A percentile compares a stretch with the other conserved stretches of the same genome.
Evolutionary conservation across 371 early-diverging fungal species (phyloP).

Genomic region (Mucor sp.): DNA sequence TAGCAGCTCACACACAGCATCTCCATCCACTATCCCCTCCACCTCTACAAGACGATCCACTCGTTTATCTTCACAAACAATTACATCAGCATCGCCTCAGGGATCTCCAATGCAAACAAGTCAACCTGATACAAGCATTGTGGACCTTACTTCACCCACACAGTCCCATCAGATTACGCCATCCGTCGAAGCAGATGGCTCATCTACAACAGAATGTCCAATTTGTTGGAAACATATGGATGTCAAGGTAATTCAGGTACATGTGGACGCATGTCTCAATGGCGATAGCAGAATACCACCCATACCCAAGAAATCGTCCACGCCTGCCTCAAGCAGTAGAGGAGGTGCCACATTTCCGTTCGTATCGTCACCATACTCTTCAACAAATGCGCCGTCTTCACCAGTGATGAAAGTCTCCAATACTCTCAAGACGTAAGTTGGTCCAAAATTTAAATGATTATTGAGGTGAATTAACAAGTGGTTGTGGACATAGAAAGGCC

Average conservation of each 20-base stretch:
- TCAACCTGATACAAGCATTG: not conserved
- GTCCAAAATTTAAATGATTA: no score
- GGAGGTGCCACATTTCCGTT: not conserved
- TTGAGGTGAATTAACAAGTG: not conserved
- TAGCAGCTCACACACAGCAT: not conserved
- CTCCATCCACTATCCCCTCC: not conserved
- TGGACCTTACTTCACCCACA: not conserved
- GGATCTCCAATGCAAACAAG: not conserved
- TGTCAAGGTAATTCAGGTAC: not conserved
- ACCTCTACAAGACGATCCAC: constrained; percentile 2
- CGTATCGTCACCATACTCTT: not conserved
- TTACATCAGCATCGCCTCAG: not conserved
- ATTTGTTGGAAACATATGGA: constrained; percentile 19
- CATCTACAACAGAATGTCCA: constrained; percentile 21
- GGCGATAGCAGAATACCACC: constrained; percentile 13
- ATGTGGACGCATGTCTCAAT: constrained; percentile 19
- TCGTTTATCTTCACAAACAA: constrained; percentile 1
- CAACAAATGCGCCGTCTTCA: not conserved
- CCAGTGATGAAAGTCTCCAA: not conserved
- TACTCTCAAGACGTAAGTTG: not conserved
- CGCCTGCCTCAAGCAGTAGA: not conserved
- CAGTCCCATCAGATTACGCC: not conserved
- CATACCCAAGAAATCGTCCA: not conserved
- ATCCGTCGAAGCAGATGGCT: not conserved
- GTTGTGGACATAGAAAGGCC: not conserved